Evolutionary conservation across 73 alveolate species (phyloP).

Genomic region (Paraurostyla sp.): DNA sequence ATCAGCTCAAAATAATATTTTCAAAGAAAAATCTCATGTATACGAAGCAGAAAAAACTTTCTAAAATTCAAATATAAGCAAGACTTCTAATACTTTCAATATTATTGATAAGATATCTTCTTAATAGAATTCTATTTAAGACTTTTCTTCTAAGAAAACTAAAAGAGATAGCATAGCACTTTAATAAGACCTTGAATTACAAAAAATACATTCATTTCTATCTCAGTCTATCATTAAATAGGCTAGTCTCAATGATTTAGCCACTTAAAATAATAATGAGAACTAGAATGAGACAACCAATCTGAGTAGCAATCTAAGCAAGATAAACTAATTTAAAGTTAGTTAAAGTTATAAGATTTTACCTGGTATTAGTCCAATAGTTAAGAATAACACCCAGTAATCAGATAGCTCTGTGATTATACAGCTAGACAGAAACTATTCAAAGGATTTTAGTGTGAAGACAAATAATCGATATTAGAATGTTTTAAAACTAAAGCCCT

Average conservation of each 20-base stretch:
- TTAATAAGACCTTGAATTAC: neutral
- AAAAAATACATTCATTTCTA: neutral
- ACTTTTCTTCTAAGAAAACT: too few relatives aligned
- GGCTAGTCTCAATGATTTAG: neutral
- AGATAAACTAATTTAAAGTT: neutral
- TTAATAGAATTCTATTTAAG: too few relatives aligned
- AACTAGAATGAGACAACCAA: slow-evolving; percentile 21
- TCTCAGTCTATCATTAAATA: slow-evolving; percentile 17
- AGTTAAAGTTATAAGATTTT: slow-evolving; percentile 10
- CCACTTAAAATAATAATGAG: neutral
- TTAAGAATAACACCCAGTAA: neutral
- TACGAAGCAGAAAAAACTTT: neutral
- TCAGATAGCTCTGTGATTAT: neutral
- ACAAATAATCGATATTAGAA: neutral
- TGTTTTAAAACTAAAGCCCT: neutral
- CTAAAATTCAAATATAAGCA: neutral
- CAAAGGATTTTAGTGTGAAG: neutral
- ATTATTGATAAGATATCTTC: neutral
- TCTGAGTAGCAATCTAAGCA: neutral
- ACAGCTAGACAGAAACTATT: neutral
- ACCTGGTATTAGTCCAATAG: slow-evolving; percentile 29
- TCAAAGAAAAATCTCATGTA: neutral
- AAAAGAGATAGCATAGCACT: neutral
- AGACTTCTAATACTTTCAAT: slow-evolving; percentile 4
- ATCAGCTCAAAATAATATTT: neutral